These are phyloP conservation scores for Panicum hallii DNA, from an alignment of 202 grass and related monocot genomes.

Conservation along the genomic window DNA sequence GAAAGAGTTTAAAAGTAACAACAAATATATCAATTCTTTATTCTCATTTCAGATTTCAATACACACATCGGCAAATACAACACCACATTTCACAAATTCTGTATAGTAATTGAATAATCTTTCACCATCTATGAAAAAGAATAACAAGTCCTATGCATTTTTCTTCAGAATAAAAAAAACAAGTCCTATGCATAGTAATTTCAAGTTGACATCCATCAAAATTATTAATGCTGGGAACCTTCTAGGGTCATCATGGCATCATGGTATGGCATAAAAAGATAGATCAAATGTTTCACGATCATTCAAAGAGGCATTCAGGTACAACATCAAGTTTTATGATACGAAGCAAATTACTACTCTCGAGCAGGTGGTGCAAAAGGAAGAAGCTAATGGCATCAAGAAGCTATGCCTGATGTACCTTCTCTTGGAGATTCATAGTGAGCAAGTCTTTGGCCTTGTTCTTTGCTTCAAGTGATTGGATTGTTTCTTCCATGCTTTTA, in stretches of 20 bases:
- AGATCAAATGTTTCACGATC: not conserved
- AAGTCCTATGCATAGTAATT: not conserved
- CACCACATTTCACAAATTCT: not conserved
- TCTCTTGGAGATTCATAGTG: constrained; percentile 83
- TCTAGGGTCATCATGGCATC: not conserved
- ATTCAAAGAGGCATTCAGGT: not conserved
- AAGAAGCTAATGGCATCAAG: not conserved
- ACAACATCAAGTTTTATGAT: not conserved
- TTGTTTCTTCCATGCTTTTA: constrained; percentile 78
- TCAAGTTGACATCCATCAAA: not conserved
- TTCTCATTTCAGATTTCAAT: not conserved
- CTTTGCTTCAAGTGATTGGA: constrained; percentile 79
- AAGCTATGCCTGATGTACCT: constrained; percentile 44
- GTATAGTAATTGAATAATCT: not conserved
- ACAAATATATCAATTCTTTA: not conserved
- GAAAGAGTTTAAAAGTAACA: not conserved
- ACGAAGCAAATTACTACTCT: not conserved
- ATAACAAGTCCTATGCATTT: not conserved
- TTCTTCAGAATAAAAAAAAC: not conserved
- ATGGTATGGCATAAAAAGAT: not conserved
- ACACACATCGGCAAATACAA: too few relatives aligned
- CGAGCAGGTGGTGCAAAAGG: not conserved
- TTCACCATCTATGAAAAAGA: not conserved
- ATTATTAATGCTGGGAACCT: not conserved
- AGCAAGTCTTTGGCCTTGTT: constrained; percentile 90